phyloP scores from a whole-genome alignment of 148 eudicot genomes.

The Amaranthus palmeri region DNA sequence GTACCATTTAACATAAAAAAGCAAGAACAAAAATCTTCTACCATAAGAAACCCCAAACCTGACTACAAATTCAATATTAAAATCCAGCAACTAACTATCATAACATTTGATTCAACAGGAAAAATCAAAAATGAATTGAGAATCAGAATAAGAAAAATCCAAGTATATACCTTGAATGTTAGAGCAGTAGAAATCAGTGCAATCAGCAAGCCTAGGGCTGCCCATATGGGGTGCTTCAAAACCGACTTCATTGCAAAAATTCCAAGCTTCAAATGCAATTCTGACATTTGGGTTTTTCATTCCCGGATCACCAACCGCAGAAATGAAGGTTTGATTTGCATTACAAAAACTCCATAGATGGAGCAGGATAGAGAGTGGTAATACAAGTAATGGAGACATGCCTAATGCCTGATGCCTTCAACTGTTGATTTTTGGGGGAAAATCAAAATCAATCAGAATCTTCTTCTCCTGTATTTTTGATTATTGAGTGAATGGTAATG shows the following conservation, averaged over 20 bases:
- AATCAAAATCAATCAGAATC: no score
- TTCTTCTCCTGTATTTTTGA: no score
- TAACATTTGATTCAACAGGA: no score
- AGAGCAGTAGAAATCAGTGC: constrained; percentile 29
- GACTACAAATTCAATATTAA: background rate
- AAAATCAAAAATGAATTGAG: no score
- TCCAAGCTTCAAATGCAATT: constrained; percentile 36
- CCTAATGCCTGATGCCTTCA: no score
- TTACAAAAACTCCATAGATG: constrained; percentile 7
- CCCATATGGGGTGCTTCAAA: constrained; percentile 32
- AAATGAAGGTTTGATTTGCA: constrained; percentile 3
- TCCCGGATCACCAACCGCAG: constrained; percentile 38
- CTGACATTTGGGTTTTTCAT: constrained; percentile 35
- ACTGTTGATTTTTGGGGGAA: no score
- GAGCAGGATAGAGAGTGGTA: background rate
- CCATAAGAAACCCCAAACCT: background rate
- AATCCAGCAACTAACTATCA: background rate
- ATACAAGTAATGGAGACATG: no score
- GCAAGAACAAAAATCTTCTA: background rate
- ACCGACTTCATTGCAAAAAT: constrained; percentile 40
- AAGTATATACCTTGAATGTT: constrained; percentile 14
- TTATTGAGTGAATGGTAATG: no score
- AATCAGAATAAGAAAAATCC: background rate
- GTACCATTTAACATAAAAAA: background rate
- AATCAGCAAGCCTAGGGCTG: constrained; percentile 38